Evolutionary conservation across 768 basidiomycete genomes (phyloP).

Genomic region (Lentinula guzmanii): DNA sequence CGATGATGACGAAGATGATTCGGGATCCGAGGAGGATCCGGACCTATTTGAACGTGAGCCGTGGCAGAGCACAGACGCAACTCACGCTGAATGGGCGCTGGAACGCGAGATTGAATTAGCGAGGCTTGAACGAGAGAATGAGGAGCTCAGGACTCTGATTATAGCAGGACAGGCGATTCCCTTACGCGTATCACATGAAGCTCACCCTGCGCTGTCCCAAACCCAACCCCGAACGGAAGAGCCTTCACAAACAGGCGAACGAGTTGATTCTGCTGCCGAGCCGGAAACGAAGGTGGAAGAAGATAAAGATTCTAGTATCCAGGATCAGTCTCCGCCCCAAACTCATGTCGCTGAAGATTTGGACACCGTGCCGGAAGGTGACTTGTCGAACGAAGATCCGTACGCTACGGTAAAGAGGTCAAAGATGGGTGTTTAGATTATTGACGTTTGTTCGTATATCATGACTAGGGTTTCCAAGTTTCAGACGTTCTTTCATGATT

Average conservation of each 20-base stretch:
- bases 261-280: neutral
- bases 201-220: neutral
- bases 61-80: slow-evolving; percentile 28
- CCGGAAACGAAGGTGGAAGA: neutral
- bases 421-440: neutral
- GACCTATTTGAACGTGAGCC: slow-evolving; percentile 14
- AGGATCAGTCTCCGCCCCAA: neutral
- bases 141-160: slow-evolving; percentile 67
- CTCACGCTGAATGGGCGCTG: slow-evolving; percentile 65
- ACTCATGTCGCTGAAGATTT: neutral
- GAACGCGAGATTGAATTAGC: slow-evolving; percentile 90
- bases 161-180: slow-evolving; percentile 32
- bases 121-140: slow-evolving; percentile 84
- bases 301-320: neutral
- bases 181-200: neutral
- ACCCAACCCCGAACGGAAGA: neutral
- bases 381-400: neutral
- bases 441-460: neutral
- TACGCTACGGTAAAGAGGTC: slow-evolving; percentile 1
- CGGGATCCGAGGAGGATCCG: slow-evolving; percentile 2
- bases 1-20: slow-evolving; percentile 2
- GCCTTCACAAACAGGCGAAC: neutral
- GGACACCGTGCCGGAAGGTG: neutral
- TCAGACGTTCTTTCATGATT: neutral
- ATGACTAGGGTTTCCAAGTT: neutral